Percentiles rank a stretch among this genome's conserved stretches.
These are phyloP conservation scores for Pholiota molesta DNA, from an alignment of 768 basidiomycete species.

Conservation along the genomic window DNA sequence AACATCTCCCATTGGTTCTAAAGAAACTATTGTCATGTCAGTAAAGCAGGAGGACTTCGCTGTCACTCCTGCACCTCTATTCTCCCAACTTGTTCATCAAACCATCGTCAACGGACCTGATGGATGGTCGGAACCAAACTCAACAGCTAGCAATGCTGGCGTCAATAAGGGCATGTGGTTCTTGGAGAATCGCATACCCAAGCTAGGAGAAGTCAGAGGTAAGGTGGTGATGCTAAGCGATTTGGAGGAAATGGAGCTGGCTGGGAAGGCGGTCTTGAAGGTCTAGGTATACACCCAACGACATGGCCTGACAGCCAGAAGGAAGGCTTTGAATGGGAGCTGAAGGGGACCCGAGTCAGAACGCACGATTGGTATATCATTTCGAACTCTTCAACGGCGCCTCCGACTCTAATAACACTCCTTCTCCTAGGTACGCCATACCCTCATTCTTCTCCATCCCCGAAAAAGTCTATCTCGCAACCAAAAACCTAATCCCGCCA, in stretches of 20 bases:
- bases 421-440: constrained; percentile 69
- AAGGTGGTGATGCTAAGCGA: constrained; percentile 85
- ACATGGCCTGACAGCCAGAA: constrained; percentile 82
- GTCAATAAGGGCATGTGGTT: constrained; percentile 65
- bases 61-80: constrained; percentile 41
- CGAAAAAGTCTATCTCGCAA: constrained; percentile 72
- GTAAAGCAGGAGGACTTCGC: constrained; percentile 86
- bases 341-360: constrained; percentile 67
- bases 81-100: constrained; percentile 66
- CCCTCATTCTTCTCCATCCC: constrained; percentile 80
- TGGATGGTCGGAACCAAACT: constrained; percentile 29
- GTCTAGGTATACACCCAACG: constrained; percentile 86
- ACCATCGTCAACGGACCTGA: constrained; percentile 63
- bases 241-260: constrained; percentile 72
- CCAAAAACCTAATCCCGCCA: constrained; percentile 46
- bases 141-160: not conserved
- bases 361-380: constrained; percentile 80
- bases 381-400: not conserved
- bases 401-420: constrained; percentile 17
- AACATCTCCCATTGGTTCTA: constrained; percentile 50
- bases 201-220: constrained; percentile 82
- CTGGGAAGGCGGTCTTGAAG: constrained; percentile 71
- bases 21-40: constrained; percentile 83
- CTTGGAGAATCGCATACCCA: constrained; percentile 79
- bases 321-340: constrained; percentile 78